Evolutionary conservation across 2,329 filamentous ascomycete species (phyloP).

Genomic region (Scorias spongiosa): DNA sequence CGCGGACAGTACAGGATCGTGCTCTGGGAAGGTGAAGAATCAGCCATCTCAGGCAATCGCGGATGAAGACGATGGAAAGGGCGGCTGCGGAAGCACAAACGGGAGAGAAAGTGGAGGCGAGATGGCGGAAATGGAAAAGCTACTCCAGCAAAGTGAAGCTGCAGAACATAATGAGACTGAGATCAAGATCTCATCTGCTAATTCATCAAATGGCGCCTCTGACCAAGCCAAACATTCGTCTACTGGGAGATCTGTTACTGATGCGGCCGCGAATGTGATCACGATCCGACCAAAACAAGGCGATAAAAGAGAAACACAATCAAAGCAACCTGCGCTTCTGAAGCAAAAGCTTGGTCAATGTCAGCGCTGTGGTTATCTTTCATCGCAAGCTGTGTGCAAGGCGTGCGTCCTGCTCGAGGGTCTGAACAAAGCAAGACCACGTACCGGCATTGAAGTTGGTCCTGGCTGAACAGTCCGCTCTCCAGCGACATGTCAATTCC

Average conservation of each 20-base stretch:
- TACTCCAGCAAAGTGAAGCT: constrained; percentile 48
- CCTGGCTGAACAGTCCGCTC: not conserved
- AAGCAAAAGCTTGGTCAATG: constrained; percentile 71
- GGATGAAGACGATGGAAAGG: constrained; percentile 42
- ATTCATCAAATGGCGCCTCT: not conserved
- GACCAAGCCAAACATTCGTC: not conserved
- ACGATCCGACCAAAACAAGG: constrained; percentile 21
- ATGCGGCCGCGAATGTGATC: constrained; percentile 1
- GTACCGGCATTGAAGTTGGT: constrained; percentile 22
- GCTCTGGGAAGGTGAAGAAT: constrained; percentile 16
- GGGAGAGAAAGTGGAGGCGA: constrained; percentile 55
- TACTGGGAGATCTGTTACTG: too few species aligned
- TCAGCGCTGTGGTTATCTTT: constrained; percentile 82
- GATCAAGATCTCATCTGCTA: constrained; percentile 28
- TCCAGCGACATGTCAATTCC: too few species aligned
- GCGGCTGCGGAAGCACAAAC: constrained; percentile 61
- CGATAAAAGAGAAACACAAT: constrained; percentile 5
- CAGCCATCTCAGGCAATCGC: not conserved
- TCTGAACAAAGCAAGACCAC: constrained; percentile 57
- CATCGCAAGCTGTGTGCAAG: constrained; percentile 85
- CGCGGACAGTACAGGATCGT: not conserved
- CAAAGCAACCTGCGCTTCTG: constrained; percentile 15
- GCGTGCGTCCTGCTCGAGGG: constrained; percentile 82
- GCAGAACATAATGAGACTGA: constrained; percentile 42
- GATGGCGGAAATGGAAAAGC: constrained; percentile 68